Conservation (phyloP, 441 rosid genomes). For the Populus hybrid region DNA sequence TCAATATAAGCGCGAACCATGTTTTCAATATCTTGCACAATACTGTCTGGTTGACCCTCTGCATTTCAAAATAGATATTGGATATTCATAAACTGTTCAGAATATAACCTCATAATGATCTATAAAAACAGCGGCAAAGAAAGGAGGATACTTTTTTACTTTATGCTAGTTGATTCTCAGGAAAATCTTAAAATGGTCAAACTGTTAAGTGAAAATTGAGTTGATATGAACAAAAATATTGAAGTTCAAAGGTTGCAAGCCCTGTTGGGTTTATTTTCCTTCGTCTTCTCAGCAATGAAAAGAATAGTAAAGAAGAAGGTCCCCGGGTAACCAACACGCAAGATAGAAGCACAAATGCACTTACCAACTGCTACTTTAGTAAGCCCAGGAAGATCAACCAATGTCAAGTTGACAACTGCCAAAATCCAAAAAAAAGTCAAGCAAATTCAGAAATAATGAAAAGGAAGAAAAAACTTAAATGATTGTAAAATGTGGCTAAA, state of each 20-base stretch:
- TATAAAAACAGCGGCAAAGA: background rate
- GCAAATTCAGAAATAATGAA: background rate
- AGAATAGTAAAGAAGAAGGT: background rate
- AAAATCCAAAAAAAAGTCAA: slow-evolving; percentile 20
- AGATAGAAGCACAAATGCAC: slow-evolving; percentile 22
- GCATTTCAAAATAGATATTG: slow-evolving; percentile 26
- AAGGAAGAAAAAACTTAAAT: background rate
- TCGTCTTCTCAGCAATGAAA: slow-evolving; percentile 18
- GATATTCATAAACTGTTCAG: background rate
- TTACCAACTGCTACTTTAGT: slow-evolving; percentile 98
- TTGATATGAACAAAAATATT: background rate
- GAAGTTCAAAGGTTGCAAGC: background rate
- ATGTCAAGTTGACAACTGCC: slow-evolving; percentile 95
- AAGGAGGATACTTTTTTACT: background rate
- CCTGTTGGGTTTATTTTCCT: background rate
- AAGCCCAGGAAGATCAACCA: slow-evolving; percentile 98
- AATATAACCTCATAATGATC: background rate
- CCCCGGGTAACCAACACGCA: slow-evolving; percentile 1
- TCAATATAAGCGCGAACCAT: slow-evolving; percentile 95
- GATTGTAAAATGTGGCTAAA: background rate
- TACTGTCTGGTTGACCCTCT: slow-evolving; percentile 97
- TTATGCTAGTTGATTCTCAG: background rate
- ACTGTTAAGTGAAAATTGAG: background rate
- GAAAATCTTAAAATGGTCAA: background rate
- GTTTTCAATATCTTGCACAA: slow-evolving; percentile 89